Evolutionary conservation across 1,284 basidiomycete species (phyloP), one percentile per base, ranked within the genome.

Genomic region (Ceratorhiza oryzae-sativae): DNA sequence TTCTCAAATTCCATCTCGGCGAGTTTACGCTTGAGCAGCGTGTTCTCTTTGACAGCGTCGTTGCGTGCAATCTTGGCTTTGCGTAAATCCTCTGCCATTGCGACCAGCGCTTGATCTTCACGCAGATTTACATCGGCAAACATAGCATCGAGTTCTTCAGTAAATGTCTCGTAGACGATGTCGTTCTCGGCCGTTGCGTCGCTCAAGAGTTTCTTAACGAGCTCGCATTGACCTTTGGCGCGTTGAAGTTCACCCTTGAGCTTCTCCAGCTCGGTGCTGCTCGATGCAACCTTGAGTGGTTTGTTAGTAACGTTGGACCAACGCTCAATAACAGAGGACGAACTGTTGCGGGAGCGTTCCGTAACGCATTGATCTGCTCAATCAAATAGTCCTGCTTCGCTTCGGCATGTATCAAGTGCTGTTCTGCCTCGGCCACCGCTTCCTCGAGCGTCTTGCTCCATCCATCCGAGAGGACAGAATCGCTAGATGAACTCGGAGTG

Each of bases 151-250:
- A 97, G 84, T 79, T 96, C 94, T 76, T 94, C 92, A 78, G 96
- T 96, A 83, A 97, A 95, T 3, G 92, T 90, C 93, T 95, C 91
- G 77, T 94, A 96, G 84, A 95, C 89, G 77, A 93, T 91, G 77
- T 94, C 92, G 78, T 95, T 91, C 82, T 96, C 94, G 1, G 88
- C 85, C n/a, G 89, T 90, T 41, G 87, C 86, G 77, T 94, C 90
- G 12, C 84, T 83, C 3, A 95, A 82, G 51, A 95, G 84, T 72
- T 86, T 86, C 78, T 91, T 91, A 10, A 94, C 85, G 36, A 93
- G 82, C 73, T 92, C 91, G 73, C 87, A 88, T 78, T 93, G 90
- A 23, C 90, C 86, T 75, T 86, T 90, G 8, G 86, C 83, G 73
- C 88, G 87, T 75, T 87, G 85, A 25, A 94, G 82, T 75, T 94